phyloP scores from a whole-genome alignment of 139 green algal genomes.

The Coccomyxa sp. region DNA sequence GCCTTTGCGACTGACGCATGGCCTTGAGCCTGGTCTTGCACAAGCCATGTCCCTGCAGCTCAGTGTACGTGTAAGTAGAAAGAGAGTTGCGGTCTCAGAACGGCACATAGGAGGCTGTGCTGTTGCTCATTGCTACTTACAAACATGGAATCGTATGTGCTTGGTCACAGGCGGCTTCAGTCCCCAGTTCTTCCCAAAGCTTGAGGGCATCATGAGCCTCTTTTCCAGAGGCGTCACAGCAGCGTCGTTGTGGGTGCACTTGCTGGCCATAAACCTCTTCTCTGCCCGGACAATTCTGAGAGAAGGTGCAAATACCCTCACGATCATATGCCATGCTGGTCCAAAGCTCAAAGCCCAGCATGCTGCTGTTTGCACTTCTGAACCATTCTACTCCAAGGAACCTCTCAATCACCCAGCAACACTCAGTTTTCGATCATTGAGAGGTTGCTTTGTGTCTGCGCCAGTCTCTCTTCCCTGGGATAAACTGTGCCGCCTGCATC shows the following conservation, averaged over 20 bases:
- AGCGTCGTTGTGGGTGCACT: slow-evolving; percentile 59
- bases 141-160: background rate
- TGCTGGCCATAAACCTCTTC: slow-evolving; percentile 69
- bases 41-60: background rate
- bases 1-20: too few relatives aligned
- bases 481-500: too few relatives aligned
- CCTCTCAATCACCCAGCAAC: too few relatives aligned
- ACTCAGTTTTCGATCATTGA: background rate
- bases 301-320: slow-evolving; percentile 15
- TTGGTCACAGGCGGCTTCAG: slow-evolving; percentile 45
- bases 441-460: background rate
- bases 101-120: background rate
- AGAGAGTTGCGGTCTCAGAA: background rate
- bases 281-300: slow-evolving; percentile 34
- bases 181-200: slow-evolving; percentile 68
- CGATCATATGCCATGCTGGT: background rate
- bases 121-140: background rate
- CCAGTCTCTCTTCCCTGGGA: too few relatives aligned
- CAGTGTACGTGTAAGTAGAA: background rate
- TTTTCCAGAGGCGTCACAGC: slow-evolving; percentile 55
- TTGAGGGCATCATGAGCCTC: slow-evolving; percentile 53
- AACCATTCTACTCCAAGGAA: too few relatives aligned
- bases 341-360: background rate
- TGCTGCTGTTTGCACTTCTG: too few relatives aligned
- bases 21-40: too few relatives aligned